These are phyloP conservation scores for Colletotrichum sublineola DNA, from an alignment of 2,329 filamentous ascomycete species.

Conservation along the genomic window DNA sequence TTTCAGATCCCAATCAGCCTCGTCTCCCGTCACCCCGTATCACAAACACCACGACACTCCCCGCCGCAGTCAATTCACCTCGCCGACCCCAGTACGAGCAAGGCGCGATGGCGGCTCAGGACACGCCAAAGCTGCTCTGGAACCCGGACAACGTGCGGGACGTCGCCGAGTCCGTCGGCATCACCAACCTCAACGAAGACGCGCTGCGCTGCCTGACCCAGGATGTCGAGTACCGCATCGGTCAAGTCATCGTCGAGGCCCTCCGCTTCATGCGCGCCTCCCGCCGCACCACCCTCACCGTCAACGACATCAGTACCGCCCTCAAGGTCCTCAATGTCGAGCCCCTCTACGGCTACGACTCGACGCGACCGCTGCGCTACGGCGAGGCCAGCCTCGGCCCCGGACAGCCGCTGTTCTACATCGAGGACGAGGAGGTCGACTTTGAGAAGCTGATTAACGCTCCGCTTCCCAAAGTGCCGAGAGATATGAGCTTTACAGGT, in stretches of 20 bases:
- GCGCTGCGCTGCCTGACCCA: constrained; percentile 89
- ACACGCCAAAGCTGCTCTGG: constrained; percentile 75
- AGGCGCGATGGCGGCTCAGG: constrained; percentile 36
- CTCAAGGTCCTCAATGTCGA: constrained; percentile 91
- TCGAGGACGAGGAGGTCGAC: constrained; percentile 98
- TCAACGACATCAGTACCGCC: constrained; percentile 90
- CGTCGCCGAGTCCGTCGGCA: constrained; percentile 95
- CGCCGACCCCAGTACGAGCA: neutral
- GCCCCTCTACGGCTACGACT: constrained; percentile 96
- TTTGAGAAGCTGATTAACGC: constrained; percentile 99
- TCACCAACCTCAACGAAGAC: constrained; percentile 84
- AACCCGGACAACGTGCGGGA: constrained; percentile 96
- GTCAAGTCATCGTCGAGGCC: constrained; percentile 92
- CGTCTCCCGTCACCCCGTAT: neutral
- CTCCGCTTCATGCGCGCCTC: constrained; percentile 96
- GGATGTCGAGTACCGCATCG: constrained; percentile 95
- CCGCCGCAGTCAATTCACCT: neutral
- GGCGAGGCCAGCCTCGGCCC: constrained; percentile 94
- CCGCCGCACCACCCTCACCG: constrained; percentile 87
- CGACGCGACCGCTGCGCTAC: constrained; percentile 87
- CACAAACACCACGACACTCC: neutral
- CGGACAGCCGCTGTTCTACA: constrained; percentile 94
- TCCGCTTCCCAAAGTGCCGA: constrained; percentile 91
- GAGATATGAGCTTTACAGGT: constrained; percentile 94
- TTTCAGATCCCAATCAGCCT: constrained; percentile 17